Conservation (phyloP, 371 early-diverging fungal genomes). For the Choanephora cucurbitarum region DNA sequence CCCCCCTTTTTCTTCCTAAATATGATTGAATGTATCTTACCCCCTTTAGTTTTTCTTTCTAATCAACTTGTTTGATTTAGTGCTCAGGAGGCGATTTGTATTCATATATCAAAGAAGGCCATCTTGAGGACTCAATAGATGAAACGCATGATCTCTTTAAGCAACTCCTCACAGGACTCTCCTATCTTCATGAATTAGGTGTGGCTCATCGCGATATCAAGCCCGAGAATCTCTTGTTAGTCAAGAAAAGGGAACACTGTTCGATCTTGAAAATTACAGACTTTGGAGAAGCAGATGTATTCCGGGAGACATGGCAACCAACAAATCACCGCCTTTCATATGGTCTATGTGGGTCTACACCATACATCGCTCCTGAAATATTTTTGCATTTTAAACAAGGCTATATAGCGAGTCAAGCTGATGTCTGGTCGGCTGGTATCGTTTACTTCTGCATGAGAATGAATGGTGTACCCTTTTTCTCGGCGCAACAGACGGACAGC, state of each 20-base stretch:
- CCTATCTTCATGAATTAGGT: slow-evolving; percentile 94
- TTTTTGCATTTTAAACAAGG: slow-evolving; percentile 43
- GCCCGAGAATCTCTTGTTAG: slow-evolving; percentile 90
- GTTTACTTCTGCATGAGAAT: slow-evolving; percentile 82
- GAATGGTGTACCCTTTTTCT: slow-evolving; percentile 64
- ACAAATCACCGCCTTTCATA: slow-evolving; percentile 61
- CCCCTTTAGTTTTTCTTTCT: too few relatives aligned
- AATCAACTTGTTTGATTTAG: slow-evolving; percentile 20
- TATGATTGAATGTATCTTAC: too few relatives aligned
- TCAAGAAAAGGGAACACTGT: slow-evolving; percentile 71
- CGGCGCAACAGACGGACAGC: slow-evolving; percentile 55
- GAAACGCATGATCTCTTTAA: slow-evolving; percentile 59
- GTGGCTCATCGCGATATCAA: slow-evolving; percentile 88
- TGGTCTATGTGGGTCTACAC: slow-evolving; percentile 85
- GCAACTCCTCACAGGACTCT: slow-evolving; percentile 93
- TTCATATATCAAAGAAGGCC: slow-evolving; percentile 41
- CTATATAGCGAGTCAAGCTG: slow-evolving; percentile 77
- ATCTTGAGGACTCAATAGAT: slow-evolving; percentile 37
- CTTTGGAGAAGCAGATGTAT: slow-evolving; percentile 95
- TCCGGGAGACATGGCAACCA: slow-evolving; percentile 75
- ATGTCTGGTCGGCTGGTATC: slow-evolving; percentile 86
- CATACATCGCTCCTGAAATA: slow-evolving; percentile 92
- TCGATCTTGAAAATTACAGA: slow-evolving; percentile 92
- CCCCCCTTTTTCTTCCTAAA: not conserved
- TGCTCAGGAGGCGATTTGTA: slow-evolving; percentile 70